Conservation (phyloP, 176 grass and related monocot species). For the Avena sativa region DNA sequence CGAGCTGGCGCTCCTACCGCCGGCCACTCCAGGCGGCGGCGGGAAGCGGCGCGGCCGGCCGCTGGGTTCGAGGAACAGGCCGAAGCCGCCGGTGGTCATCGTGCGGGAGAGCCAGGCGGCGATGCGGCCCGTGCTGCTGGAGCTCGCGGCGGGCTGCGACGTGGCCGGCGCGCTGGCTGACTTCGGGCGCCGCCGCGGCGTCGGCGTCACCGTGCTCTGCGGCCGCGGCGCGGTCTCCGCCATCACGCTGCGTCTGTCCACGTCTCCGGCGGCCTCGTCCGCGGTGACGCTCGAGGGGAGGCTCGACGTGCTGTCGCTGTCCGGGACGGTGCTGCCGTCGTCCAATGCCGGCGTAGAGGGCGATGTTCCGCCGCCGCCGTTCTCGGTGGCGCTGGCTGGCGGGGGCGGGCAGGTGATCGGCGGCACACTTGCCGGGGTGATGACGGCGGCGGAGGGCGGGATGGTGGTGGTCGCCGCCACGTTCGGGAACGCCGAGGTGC, state of each 20-base stretch:
- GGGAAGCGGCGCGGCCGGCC: slow-evolving; percentile 74
- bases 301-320: slow-evolving; percentile 74
- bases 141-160: slow-evolving; percentile 71
- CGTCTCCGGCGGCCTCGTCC: neutral
- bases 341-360: neutral
- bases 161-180: slow-evolving; percentile 49
- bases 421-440: slow-evolving; percentile 64
- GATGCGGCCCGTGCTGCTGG: slow-evolving; percentile 72
- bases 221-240: slow-evolving; percentile 60
- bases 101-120: slow-evolving; percentile 62
- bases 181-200: slow-evolving; percentile 63
- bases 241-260: slow-evolving; percentile 64
- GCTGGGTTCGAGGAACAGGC: slow-evolving; percentile 86
- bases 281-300: slow-evolving; percentile 65
- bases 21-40: neutral
- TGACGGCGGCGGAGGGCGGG: slow-evolving; percentile 56
- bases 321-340: slow-evolving; percentile 57
- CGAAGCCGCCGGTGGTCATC: slow-evolving; percentile 78
- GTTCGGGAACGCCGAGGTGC: slow-evolving; percentile 66
- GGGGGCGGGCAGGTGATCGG: slow-evolving; percentile 83
- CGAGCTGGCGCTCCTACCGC: neutral
- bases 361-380: neutral
- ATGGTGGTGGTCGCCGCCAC: slow-evolving; percentile 74
- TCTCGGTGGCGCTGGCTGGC: slow-evolving; percentile 65
- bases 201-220: slow-evolving; percentile 79